Evolutionary conservation across 208 protist genomes (phyloP).

Genomic region (Leishmania aethiopica): DNA sequence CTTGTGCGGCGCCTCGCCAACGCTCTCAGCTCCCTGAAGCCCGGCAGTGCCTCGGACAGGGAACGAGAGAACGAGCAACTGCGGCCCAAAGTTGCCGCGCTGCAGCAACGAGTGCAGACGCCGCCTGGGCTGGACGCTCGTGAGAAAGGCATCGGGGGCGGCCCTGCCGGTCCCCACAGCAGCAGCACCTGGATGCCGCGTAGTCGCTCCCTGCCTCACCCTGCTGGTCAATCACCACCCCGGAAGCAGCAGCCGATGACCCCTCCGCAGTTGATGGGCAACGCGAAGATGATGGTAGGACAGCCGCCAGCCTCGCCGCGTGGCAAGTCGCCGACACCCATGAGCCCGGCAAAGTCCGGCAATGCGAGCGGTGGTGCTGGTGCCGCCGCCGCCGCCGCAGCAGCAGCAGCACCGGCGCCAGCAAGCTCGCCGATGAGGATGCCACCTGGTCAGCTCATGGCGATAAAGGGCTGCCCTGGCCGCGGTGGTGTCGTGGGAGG

Average conservation of each 20-base stretch:
- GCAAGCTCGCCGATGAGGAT: not conserved
- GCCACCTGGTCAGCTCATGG: not conserved
- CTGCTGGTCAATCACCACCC: not conserved
- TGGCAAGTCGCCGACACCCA: not conserved
- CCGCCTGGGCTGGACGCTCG: not conserved
- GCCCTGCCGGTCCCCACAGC: not conserved
- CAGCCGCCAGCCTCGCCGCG: not conserved
- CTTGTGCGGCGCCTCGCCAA: conserved; percentile 3
- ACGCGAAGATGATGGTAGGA: not conserved
- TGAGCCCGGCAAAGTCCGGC: not conserved
- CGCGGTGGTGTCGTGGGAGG: not conserved
- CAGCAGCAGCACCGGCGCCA: not conserved
- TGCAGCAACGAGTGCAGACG: not conserved
- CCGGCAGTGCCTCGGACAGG: conserved; percentile 1
- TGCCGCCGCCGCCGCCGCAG: not conserved
- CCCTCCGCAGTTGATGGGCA: not conserved
- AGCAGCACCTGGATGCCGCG: conserved; percentile 5
- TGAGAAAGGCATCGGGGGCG: not conserved
- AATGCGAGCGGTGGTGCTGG: not conserved
- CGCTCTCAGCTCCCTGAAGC: conserved; percentile 13
- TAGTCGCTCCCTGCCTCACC: not conserved
- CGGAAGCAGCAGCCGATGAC: not conserved
- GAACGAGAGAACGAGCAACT: not conserved
- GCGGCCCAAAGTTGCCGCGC: not conserved
- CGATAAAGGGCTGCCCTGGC: conserved; percentile 10